These are phyloP conservation scores for Ambispora gerdemannii DNA, from an alignment of 192 early-diverging fungal species.

Conservation along the genomic window DNA sequence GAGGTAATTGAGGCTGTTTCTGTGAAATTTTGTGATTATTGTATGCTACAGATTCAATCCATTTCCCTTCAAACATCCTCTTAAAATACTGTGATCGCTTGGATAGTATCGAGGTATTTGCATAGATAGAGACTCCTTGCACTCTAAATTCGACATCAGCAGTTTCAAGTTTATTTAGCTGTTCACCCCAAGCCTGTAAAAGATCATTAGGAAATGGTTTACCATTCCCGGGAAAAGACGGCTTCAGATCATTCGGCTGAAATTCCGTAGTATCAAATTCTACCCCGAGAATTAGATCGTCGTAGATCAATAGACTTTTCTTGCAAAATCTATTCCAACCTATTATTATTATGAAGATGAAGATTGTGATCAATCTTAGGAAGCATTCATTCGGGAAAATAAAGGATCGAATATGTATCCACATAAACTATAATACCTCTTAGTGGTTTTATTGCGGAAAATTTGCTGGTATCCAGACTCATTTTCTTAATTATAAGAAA, in stretches of 20 bases:
- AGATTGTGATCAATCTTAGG: not conserved
- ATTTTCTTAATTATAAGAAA: not conserved
- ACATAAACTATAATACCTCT: not conserved
- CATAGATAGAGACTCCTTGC: not conserved
- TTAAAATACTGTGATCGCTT: slow-evolving; percentile 24
- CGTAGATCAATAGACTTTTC: not conserved
- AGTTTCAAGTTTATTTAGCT: slow-evolving; percentile 10
- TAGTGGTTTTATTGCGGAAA: not conserved
- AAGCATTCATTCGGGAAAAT: not conserved
- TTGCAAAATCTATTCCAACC: slow-evolving; percentile 1
- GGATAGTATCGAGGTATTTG: slow-evolving; percentile 1
- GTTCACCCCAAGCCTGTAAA: slow-evolving; percentile 8
- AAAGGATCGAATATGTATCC: not conserved
- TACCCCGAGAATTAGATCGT: not conserved
- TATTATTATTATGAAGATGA: not conserved
- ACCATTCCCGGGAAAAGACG: not conserved
- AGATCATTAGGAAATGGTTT: slow-evolving; percentile 15
- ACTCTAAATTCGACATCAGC: slow-evolving; percentile 27
- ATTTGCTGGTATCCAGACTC: not conserved
- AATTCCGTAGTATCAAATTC: slow-evolving; percentile 1
- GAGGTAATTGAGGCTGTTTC: not conserved
- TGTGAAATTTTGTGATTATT: not conserved
- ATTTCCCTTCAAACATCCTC: slow-evolving; percentile 19
- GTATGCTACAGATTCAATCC: slow-evolving; percentile 7
- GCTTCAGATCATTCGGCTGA: not conserved